Percentiles rank a stretch among this genome's conserved stretches.
phyloP scores from a whole-genome alignment of 108 stramenopile genomes.

The Pelagomonas calceolata region DNA sequence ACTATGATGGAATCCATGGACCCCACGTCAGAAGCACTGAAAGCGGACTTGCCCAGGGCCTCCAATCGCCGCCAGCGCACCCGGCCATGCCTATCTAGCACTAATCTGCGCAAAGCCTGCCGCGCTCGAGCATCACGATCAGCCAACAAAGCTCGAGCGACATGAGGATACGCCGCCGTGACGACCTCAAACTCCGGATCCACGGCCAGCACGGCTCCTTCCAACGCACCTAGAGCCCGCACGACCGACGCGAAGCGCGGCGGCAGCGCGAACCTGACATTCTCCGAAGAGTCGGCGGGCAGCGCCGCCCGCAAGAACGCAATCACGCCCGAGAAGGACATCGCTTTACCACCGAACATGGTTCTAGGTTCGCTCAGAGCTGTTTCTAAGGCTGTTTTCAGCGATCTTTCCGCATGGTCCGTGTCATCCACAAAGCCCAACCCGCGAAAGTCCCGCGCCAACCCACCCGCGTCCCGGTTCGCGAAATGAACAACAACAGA shows the following conservation, averaged over 20 bases:
- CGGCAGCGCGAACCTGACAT: background rate
- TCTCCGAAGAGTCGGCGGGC: background rate
- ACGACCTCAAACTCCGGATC: background rate
- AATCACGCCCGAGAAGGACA: background rate
- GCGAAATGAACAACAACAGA: background rate
- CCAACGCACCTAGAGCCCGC: background rate
- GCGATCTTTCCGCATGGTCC: too few relatives aligned
- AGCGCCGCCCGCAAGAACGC: background rate
- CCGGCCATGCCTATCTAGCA: background rate
- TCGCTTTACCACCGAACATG: background rate
- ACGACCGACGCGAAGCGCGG: background rate
- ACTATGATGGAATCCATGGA: background rate
- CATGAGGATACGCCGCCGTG: background rate
- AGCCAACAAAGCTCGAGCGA: background rate
- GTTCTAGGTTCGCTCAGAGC: background rate
- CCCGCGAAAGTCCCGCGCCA: background rate
- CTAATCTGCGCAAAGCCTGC: background rate
- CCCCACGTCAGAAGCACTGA: background rate
- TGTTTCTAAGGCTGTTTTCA: background rate
- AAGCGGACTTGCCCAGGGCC: background rate
- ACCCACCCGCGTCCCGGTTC: background rate
- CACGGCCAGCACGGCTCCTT: background rate
- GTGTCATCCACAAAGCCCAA: background rate
- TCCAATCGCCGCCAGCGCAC: background rate
- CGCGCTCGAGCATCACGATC: background rate